phyloP scores from a whole-genome alignment of 1,139 yeast species.

The Candida glucosophila region DNA sequence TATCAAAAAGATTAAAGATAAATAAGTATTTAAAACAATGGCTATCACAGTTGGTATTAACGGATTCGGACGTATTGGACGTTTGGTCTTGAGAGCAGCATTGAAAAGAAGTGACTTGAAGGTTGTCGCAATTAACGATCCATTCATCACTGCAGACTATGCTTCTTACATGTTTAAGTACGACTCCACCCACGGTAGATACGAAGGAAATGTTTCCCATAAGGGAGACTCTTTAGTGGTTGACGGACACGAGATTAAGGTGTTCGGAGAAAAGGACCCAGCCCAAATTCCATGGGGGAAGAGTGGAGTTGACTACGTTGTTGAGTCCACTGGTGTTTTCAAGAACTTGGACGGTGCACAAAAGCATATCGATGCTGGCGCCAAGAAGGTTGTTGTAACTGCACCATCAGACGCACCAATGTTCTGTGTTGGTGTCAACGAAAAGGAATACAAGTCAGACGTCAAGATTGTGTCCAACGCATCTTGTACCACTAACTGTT shows the following conservation, averaged over 20 bases:
- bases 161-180: constrained; percentile 86
- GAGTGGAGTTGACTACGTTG: constrained; percentile 67
- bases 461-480: constrained; percentile 73
- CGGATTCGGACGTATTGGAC: constrained; percentile 89
- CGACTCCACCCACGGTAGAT: constrained; percentile 80
- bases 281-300: constrained; percentile 76
- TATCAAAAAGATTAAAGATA: constrained; percentile 3
- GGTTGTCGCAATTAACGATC: constrained; percentile 78
- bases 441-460: constrained; percentile 62
- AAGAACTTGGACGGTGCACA: constrained; percentile 70
- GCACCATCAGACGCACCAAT: constrained; percentile 91
- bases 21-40: constrained; percentile 11
- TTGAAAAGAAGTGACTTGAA: constrained; percentile 60
- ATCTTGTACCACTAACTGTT: constrained; percentile 86
- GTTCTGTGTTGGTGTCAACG: constrained; percentile 82
- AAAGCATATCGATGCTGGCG: constrained; percentile 78
- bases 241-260: constrained; percentile 60
- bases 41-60: constrained; percentile 63
- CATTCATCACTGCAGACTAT: constrained; percentile 74
- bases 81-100: constrained; percentile 78
- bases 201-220: constrained; percentile 56
- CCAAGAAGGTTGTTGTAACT: constrained; percentile 82
- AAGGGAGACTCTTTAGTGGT: constrained; percentile 52
- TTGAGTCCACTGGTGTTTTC: constrained; percentile 88
- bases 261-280: constrained; percentile 75